Evolutionary conservation across 352 stramenopile genomes (phyloP).

Genomic region (Globisporangium paddicum): DNA sequence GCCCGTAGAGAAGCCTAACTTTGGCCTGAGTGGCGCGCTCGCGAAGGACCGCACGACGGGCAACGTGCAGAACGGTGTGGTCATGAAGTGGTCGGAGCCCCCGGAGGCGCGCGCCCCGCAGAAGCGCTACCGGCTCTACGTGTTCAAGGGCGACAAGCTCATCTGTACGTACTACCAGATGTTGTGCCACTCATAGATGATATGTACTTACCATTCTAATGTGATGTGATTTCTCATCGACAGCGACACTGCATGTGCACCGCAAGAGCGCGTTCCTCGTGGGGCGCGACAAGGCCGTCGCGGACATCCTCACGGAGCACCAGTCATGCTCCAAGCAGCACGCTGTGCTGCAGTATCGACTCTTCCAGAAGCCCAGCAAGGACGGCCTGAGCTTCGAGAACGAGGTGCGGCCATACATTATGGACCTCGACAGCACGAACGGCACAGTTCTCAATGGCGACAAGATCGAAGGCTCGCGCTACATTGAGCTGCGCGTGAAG

Average conservation of each 20-base stretch:
- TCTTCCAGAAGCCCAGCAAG: slow-evolving; percentile 64
- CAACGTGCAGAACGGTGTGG: slow-evolving; percentile 95
- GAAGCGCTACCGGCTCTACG: slow-evolving; percentile 95
- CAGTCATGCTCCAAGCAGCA: slow-evolving; percentile 96
- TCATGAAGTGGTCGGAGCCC: slow-evolving; percentile 98
- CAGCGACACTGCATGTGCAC: slow-evolving; percentile 94
- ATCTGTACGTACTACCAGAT: slow-evolving; percentile 68
- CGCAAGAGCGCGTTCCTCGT: slow-evolving; percentile 95
- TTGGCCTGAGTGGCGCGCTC: slow-evolving; percentile 95
- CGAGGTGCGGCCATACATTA: slow-evolving; percentile 93
- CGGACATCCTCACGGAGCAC: slow-evolving; percentile 94
- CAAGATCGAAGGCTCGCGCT: slow-evolving; percentile 91
- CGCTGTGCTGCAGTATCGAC: slow-evolving; percentile 95
- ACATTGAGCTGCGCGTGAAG: slow-evolving; percentile 95
- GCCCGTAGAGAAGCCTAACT: slow-evolving; percentile 93
- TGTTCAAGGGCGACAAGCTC: slow-evolving; percentile 92
- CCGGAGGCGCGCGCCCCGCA: slow-evolving; percentile 90
- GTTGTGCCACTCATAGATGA: too few species aligned
- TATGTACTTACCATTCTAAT: too few species aligned
- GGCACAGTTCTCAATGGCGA: slow-evolving; percentile 97
- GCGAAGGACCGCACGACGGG: slow-evolving; percentile 94
- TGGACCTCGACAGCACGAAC: slow-evolving; percentile 98
- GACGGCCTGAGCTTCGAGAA: slow-evolving; percentile 54
- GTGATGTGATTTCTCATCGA: slow-evolving; percentile 18
- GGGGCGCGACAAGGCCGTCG: slow-evolving; percentile 92